Evolutionary conservation across 805 yeast species (phyloP).

Genomic region (Kodamaea kakaduensis): DNA sequence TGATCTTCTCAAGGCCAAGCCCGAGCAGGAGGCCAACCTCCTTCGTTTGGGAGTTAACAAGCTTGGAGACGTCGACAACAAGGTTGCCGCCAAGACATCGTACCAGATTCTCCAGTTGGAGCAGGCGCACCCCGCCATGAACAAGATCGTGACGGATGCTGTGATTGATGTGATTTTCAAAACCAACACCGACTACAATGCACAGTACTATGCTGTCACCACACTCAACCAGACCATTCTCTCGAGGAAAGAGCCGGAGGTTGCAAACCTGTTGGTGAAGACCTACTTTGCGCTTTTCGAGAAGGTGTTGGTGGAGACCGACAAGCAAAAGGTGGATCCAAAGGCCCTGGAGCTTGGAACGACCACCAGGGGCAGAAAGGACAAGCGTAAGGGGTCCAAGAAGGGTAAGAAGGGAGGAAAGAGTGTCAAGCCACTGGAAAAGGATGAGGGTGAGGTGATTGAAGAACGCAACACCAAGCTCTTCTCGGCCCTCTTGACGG

Average conservation of each 20-base stretch:
- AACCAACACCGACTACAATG: conserved; percentile 69
- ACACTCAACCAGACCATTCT: conserved; percentile 92
- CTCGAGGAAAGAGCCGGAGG: conserved; percentile 67
- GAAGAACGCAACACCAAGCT: conserved; percentile 83
- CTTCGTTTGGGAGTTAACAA: conserved; percentile 88
- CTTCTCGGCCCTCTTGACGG: conserved; percentile 88
- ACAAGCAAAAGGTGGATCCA: conserved; percentile 30
- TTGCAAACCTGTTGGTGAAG: conserved; percentile 79
- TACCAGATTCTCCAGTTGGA: conserved; percentile 73
- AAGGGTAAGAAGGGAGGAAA: conserved; percentile 87
- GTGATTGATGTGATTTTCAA: conserved; percentile 78
- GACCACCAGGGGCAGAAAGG: conserved; percentile 54
- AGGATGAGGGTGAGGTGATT: conserved; percentile 56
- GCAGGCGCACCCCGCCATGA: conserved; percentile 96
- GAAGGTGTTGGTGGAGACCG: conserved; percentile 69
- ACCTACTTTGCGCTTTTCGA: conserved; percentile 87
- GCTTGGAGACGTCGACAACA: conserved; percentile 87
- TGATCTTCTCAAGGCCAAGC: conserved; percentile 76
- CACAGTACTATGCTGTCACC: conserved; percentile 81
- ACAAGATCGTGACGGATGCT: conserved; percentile 69
- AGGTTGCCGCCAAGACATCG: conserved; percentile 86
- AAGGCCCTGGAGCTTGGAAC: conserved; percentile 44
- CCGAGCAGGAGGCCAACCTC: conserved; percentile 94
- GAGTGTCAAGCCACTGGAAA: conserved; percentile 58
- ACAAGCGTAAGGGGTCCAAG: conserved; percentile 63